A percentile compares a stretch with the other conserved stretches of the same genome.
phyloP scores from a whole-genome alignment of 805 yeast genomes.

The Ogataea pignaliae region DNA sequence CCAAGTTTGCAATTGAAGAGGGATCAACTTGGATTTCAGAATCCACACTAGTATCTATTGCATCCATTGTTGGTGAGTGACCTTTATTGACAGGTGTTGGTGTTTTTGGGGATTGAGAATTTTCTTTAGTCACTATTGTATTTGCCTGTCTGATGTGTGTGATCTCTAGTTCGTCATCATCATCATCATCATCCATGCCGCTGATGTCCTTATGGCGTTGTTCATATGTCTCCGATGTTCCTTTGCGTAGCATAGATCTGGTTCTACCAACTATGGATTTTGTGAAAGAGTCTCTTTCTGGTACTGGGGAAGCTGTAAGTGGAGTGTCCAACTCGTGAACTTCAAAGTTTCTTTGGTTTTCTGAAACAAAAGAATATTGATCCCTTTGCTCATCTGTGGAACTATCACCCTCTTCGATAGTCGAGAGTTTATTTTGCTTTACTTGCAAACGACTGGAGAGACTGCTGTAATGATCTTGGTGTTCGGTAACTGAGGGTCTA shows the following conservation, averaged over 20 bases:
- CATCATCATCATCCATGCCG: not conserved
- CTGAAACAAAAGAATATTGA: no score
- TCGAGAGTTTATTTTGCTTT: no score
- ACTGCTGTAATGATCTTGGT: not conserved
- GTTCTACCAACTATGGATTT: no score
- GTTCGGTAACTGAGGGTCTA: not conserved
- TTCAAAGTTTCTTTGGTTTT: no score
- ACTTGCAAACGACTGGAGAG: no score
- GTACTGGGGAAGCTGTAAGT: no score
- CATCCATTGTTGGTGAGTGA: not conserved
- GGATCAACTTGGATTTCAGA: not conserved
- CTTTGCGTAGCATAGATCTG: no score
- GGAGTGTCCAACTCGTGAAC: no score
- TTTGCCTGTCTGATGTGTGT: no score
- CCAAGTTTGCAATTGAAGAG: not conserved
- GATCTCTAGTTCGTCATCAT: not conserved
- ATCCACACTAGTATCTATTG: not conserved
- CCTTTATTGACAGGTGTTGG: slow-evolving; percentile 2
- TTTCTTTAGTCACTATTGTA: not conserved
- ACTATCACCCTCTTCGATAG: no score
- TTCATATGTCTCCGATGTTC: not conserved
- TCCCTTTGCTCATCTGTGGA: no score
- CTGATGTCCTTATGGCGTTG: not conserved
- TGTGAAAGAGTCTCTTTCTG: no score
- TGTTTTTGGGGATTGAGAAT: not conserved